phyloP scores from a whole-genome alignment of 2,329 filamentous ascomycete genomes.

The Aspergillus novofumigatus region DNA sequence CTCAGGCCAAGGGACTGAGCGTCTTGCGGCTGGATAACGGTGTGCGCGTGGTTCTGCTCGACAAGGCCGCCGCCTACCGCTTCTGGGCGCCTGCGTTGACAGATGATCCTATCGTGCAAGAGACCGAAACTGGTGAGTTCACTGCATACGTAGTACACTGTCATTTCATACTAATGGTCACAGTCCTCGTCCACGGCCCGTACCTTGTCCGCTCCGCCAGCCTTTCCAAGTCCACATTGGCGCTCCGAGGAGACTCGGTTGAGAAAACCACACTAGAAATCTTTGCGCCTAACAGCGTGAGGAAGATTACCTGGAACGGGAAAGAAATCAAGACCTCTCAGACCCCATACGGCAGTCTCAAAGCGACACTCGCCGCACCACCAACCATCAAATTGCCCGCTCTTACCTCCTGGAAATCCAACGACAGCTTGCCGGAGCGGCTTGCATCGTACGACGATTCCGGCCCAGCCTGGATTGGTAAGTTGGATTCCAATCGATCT shows the following conservation, averaged over 20 bases:
- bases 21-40: conserved; percentile 47
- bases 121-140: conserved; percentile 42
- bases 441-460: conserved; percentile 41
- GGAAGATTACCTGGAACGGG: conserved; percentile 52
- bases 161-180: background rate
- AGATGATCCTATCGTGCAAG: conserved; percentile 44
- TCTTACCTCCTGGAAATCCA: conserved; percentile 37
- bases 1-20: conserved; percentile 47
- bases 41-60: conserved; percentile 49
- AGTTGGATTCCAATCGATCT: conserved; percentile 5
- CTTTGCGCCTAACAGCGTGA: conserved; percentile 46
- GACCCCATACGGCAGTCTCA: conserved; percentile 39
- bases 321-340: conserved; percentile 26
- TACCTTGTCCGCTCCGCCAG: conserved; percentile 49
- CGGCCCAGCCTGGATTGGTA: conserved; percentile 32
- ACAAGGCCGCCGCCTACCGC: conserved; percentile 51
- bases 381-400: conserved; percentile 28
- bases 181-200: conserved; percentile 51
- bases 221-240: conserved; percentile 35
- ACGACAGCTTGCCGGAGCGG: conserved; percentile 44
- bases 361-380: conserved; percentile 29
- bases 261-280: conserved; percentile 43
- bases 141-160: background rate
- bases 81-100: conserved; percentile 55
- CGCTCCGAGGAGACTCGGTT: conserved; percentile 45